These are phyloP conservation scores for Aspergillus carlsbadensis DNA, from an alignment of 495 filamentous ascomycete species.

Conservation along the genomic window DNA sequence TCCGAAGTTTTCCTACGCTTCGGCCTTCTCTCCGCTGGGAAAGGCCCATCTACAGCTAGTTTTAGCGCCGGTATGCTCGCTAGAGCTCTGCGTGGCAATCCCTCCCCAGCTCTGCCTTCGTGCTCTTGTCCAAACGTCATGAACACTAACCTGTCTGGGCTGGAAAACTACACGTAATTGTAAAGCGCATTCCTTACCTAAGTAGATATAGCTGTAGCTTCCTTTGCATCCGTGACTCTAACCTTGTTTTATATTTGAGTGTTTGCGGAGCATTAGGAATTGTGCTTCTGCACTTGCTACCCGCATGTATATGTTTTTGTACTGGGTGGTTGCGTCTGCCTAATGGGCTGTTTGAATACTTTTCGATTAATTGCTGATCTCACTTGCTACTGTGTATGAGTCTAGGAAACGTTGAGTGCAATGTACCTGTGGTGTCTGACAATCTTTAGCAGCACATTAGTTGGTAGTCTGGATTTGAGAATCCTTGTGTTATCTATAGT, in stretches of 20 bases:
- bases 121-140: conserved; percentile 7
- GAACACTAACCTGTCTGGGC: neutral
- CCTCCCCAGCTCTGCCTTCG: neutral
- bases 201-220: too few species aligned
- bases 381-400: too few species aligned
- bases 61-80: conserved; percentile 16
- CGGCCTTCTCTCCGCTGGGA: conserved; percentile 61
- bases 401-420: neutral
- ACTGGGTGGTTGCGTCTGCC: too few species aligned
- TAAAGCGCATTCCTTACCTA: too few species aligned
- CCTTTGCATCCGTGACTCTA: too few species aligned
- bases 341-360: too few species aligned
- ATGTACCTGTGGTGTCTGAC: neutral
- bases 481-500: conserved; percentile 12
- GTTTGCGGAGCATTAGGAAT: too few species aligned
- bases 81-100: conserved; percentile 10
- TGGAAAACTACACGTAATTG: neutral
- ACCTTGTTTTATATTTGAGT: too few species aligned
- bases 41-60: conserved; percentile 18
- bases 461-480: neutral
- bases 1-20: conserved; percentile 88
- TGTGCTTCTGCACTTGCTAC: too few species aligned
- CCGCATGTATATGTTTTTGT: too few species aligned
- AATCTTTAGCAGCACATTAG: neutral
- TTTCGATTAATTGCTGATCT: too few species aligned